A percentile compares a stretch with the other conserved stretches of the same genome.
phyloP scores from a whole-genome alignment of 805 yeast genomes.

The Zygosaccharomyces bailii region DNA sequence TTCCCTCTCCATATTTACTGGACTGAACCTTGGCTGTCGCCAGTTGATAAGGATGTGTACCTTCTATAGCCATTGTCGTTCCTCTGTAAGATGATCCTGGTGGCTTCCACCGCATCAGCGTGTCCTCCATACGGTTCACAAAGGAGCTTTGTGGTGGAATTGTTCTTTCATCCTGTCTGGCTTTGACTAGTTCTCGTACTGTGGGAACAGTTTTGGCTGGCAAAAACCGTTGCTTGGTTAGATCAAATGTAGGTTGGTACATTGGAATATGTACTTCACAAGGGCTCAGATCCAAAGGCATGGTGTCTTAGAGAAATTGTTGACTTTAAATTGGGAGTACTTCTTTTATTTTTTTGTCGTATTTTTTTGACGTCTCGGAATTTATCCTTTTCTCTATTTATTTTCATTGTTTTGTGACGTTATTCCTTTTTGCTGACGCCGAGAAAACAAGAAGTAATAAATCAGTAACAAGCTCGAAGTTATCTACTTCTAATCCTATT shows the following conservation, averaged over 20 bases:
- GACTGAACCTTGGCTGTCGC: slow-evolving; percentile 10
- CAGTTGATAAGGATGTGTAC: slow-evolving; percentile 31
- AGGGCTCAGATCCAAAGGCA: slow-evolving; percentile 11
- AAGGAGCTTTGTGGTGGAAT: slow-evolving; percentile 18
- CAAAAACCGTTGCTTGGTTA: slow-evolving; percentile 14
- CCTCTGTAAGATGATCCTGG: slow-evolving; percentile 26
- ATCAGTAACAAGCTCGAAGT: no score
- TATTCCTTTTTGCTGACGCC: no score
- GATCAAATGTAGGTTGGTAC: slow-evolving; percentile 16
- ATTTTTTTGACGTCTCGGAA: not conserved
- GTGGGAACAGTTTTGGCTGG: slow-evolving; percentile 20
- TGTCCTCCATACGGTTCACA: slow-evolving; percentile 28
- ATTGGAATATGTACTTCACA: slow-evolving; percentile 13
- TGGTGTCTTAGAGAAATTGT: not conserved
- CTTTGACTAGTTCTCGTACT: slow-evolving; percentile 29
- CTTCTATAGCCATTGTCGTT: slow-evolving; percentile 26
- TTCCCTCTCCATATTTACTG: not conserved
- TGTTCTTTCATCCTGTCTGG: slow-evolving; percentile 24
- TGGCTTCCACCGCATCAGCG: slow-evolving; percentile 31
- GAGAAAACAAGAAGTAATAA: no score
- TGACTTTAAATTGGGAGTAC: not conserved
- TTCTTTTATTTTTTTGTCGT: not conserved
- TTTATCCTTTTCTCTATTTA: not conserved
- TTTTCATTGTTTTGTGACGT: slow-evolving; percentile 6
- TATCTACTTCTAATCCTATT: no score